Conservation (phyloP, 495 filamentous ascomycete species). For the Ramalina peruviana region DNA sequence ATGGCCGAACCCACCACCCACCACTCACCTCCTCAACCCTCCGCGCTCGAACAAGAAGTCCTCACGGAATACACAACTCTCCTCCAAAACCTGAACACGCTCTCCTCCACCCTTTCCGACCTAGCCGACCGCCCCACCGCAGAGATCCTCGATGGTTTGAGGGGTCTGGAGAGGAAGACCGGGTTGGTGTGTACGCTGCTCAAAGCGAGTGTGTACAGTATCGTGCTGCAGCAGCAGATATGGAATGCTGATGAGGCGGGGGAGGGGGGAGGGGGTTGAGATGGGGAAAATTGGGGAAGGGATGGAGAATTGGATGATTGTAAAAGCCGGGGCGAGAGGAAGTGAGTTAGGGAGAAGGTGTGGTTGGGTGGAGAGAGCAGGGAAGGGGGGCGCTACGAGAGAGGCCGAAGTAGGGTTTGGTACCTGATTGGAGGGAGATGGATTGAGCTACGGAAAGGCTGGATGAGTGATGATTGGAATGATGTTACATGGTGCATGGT, state of each 20-base stretch:
- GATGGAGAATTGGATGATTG: not conserved
- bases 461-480: too few species aligned
- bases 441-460: too few species aligned
- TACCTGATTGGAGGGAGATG: too few species aligned
- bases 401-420: too few species aligned
- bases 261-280: conserved; percentile 17
- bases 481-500: too few species aligned
- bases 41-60: conserved; percentile 83
- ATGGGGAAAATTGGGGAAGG: not conserved
- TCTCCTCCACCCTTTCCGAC: conserved; percentile 44
- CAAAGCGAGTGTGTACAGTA: conserved; percentile 96
- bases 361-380: too few species aligned
- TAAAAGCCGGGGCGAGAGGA: not conserved
- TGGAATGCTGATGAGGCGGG: conserved; percentile 26
- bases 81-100: conserved; percentile 81
- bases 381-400: too few species aligned
- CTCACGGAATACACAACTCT: conserved; percentile 84
- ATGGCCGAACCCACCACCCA: not conserved
- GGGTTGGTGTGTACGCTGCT: conserved; percentile 85
- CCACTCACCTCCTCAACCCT: conserved; percentile 23
- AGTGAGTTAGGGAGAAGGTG: too few species aligned
- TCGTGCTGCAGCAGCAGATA: conserved; percentile 95
- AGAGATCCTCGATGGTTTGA: conserved; percentile 70
- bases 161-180: conserved; percentile 85
- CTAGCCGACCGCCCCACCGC: conserved; percentile 49